A percentile compares a stretch with the other conserved stretches of the same genome.
Evolutionary conservation across 192 early-diverging fungal species (phyloP).

Genomic region (Linnemannia hyalina): DNA sequence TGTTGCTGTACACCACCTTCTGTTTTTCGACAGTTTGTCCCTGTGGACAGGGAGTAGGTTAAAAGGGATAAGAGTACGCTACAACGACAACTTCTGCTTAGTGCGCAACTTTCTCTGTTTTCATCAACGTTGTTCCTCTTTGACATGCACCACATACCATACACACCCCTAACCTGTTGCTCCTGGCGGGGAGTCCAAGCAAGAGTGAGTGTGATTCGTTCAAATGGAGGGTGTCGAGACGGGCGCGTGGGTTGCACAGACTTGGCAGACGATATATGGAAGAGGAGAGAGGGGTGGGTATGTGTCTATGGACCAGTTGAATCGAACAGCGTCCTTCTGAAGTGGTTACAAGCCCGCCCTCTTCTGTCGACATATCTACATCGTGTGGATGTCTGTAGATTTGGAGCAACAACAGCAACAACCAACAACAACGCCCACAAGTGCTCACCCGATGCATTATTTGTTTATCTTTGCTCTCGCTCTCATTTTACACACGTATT

Average conservation of each 20-base stretch:
- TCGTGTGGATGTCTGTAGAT: conserved; percentile 3
- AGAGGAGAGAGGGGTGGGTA: neutral
- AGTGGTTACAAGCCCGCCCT: neutral
- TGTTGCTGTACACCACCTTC: neutral
- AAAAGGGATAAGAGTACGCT: conserved; percentile 1
- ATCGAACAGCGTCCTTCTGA: neutral
- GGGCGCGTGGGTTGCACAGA: conserved; percentile 34
- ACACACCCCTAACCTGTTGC: neutral
- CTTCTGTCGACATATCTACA: neutral
- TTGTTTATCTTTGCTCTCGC: conserved; percentile 6
- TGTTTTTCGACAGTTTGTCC: neutral
- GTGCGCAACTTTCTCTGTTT: neutral
- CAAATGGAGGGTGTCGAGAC: neutral
- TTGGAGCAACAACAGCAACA: neutral
- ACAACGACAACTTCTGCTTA: neutral
- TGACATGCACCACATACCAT: neutral
- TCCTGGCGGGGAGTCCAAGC: neutral
- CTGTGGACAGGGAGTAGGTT: conserved; percentile 2
- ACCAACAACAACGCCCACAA: neutral
- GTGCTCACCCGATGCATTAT: neutral
- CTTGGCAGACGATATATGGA: neutral
- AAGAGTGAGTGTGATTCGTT: neutral
- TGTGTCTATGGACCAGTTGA: neutral
- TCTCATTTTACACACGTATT: too few relatives aligned
- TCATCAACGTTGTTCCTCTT: neutral